These are phyloP conservation scores for Epichloe baconii DNA, from an alignment of 2,329 filamentous ascomycete genomes.

Conservation along the genomic window DNA sequence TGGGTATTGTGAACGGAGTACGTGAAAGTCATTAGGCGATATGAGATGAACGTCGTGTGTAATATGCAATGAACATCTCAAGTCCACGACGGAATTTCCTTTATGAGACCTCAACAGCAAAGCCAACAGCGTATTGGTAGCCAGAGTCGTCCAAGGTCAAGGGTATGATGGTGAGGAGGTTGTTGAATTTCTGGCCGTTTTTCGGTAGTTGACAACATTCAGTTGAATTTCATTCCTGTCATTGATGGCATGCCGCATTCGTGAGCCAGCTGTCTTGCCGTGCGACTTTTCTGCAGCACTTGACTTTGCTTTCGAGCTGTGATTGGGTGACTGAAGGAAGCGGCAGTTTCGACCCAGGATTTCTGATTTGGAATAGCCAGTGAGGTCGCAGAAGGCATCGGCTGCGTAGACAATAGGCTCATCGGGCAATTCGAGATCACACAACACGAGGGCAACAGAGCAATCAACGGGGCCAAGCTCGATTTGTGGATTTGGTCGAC, in stretches of 20 bases:
- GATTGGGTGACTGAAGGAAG: conserved; percentile 67
- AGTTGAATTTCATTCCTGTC: conserved; percentile 33
- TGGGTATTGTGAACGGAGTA: neutral
- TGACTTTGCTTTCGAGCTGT: conserved; percentile 14
- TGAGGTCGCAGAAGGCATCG: conserved; percentile 64
- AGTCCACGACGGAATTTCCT: neutral
- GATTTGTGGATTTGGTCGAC: conserved; percentile 59
- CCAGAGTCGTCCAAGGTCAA: conserved; percentile 53
- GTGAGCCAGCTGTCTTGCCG: conserved; percentile 42
- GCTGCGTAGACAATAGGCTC: conserved; percentile 75
- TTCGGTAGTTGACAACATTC: conserved; percentile 64
- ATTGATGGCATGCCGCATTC: conserved; percentile 33
- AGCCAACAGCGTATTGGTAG: conserved; percentile 65
- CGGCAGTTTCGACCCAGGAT: conserved; percentile 71
- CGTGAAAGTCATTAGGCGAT: neutral
- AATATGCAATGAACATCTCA: neutral
- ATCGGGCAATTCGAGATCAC: conserved; percentile 62
- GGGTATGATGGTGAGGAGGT: conserved; percentile 75
- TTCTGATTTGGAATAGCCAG: conserved; percentile 63
- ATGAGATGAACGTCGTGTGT: neutral
- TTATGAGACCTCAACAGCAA: conserved; percentile 54
- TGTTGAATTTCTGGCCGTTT: conserved; percentile 67
- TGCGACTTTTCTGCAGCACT: neutral
- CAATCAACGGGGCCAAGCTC: conserved; percentile 72
- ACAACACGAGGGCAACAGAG: conserved; percentile 73